These are phyloP conservation scores for Mariannaea elegans DNA, from an alignment of 2,329 filamentous ascomycete species.

Conservation along the genomic window DNA sequence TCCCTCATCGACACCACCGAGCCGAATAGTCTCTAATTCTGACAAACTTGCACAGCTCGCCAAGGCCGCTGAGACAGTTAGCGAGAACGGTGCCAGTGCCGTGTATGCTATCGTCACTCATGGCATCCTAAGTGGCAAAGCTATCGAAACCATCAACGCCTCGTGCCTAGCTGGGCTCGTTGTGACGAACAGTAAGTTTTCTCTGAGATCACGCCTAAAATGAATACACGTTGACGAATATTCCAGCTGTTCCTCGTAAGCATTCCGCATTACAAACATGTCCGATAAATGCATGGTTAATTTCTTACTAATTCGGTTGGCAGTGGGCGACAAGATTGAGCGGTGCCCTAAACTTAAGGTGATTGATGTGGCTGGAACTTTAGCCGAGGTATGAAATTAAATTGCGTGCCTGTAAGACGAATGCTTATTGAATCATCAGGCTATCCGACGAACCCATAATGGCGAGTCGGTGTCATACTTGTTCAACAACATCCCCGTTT, in stretches of 20 bases:
- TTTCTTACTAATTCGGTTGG: constrained; percentile 3
- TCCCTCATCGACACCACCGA: not conserved
- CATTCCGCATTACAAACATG: not conserved
- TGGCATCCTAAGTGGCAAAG: constrained; percentile 87
- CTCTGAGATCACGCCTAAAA: not conserved
- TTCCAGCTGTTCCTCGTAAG: constrained; percentile 48
- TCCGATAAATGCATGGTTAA: not conserved
- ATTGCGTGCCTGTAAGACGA: not conserved
- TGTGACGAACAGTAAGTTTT: constrained; percentile 78
- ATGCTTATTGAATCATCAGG: constrained; percentile 49
- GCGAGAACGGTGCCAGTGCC: constrained; percentile 84
- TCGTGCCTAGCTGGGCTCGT: constrained; percentile 81
- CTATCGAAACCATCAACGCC: constrained; percentile 85
- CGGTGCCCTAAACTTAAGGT: constrained; percentile 83
- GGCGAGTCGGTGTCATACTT: constrained; percentile 72
- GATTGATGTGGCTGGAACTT: constrained; percentile 89
- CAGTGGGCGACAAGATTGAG: constrained; percentile 79
- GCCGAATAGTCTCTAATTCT: not conserved
- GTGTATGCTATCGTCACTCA: constrained; percentile 97
- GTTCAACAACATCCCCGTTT: constrained; percentile 72
- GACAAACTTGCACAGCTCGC: constrained; percentile 49
- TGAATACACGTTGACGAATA: constrained; percentile 33
- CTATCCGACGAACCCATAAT: constrained; percentile 75
- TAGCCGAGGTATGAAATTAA: constrained; percentile 62
- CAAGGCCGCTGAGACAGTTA: constrained; percentile 90